Evolutionary conservation across 345 rosid genomes (phyloP), one percentile per base, ranked within the genome.

Genomic region (Moricandia moricandioides): DNA sequence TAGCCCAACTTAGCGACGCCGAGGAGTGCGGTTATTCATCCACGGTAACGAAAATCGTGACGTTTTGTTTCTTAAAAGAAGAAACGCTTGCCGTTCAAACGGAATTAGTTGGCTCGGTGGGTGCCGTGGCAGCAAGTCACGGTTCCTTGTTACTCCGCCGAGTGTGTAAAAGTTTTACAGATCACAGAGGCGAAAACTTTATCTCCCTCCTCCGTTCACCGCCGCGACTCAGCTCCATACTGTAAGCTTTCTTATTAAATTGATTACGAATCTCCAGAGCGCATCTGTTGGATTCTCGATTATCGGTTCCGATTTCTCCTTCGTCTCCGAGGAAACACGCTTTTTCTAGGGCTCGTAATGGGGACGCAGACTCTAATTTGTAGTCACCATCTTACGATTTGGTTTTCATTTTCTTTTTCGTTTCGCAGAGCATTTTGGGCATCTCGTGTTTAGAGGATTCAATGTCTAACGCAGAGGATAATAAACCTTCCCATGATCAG

Each of bases 201-300:
- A n/a, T n/a, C 24, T 21, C 24, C 24, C 16, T 14, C 65, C 59
- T 52, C 69, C 78, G 64, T 4, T 4, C 59, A 14, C 65, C 59
- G 65, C 73, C 69, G 65, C 78, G 52, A 61, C 58, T 78, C 69
- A 14, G 29, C 61, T n/a, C n/a, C 10, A 18, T 18, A 67, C 67
- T 72, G 81, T 78, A 78, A 78, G 81, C 73, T 52, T 61, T 72
- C 69, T 52, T 3, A 61, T 33, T 34, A 7, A 16, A 62, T 55
- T 35, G 40, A 57, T n/a, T 26, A 4, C 49, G 4, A n/a, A 64
- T 0, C 59, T 76, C 12, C 43, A n/a, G 1, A 21, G 24, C 2
- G 24, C 24, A 21, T 21, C 24, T 21, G 24, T 21, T 21, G 24
- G 24, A 21, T 21, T 21, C 24, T 21, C 24, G 24, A 21, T 21